Conservation (phyloP, 208 protist genomes). For the Endotrypanum monterogeii region DNA sequence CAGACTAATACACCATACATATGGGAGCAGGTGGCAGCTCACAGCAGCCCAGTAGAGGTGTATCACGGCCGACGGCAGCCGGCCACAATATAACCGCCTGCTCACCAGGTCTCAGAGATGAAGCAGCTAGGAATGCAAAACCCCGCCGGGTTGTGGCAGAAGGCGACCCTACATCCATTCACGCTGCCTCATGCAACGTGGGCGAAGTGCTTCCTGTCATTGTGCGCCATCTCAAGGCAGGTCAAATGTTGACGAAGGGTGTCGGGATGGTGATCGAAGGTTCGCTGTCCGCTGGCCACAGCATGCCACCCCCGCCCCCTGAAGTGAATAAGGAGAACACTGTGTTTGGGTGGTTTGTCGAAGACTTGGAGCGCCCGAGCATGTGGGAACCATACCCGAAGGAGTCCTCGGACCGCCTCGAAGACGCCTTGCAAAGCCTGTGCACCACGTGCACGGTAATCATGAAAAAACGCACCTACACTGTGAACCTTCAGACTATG, state of each 20-base stretch:
- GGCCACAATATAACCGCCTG: neutral
- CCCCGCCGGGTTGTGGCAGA: neutral
- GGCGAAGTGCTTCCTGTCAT: constrained; percentile 26
- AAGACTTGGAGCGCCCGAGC: constrained; percentile 52
- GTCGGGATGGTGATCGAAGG: constrained; percentile 33
- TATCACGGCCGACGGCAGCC: neutral
- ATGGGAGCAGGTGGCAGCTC: constrained; percentile 58
- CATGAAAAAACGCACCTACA: constrained; percentile 62
- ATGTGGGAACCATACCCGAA: constrained; percentile 63
- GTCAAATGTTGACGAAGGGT: constrained; percentile 27
- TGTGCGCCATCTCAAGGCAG: constrained; percentile 19
- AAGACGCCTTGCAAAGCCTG: constrained; percentile 49
- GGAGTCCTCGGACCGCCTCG: constrained; percentile 55
- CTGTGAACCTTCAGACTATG: constrained; percentile 61
- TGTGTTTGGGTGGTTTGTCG: constrained; percentile 70
- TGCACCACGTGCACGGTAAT: constrained; percentile 47
- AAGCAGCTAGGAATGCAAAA: neutral
- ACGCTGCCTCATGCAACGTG: neutral
- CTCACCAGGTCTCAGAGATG: neutral
- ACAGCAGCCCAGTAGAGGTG: neutral
- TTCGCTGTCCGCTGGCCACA: neutral
- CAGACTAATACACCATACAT: neutral
- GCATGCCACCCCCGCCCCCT: constrained; percentile 18
- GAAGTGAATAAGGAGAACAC: constrained; percentile 10
- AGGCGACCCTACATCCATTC: neutral